Conservation (phyloP, 2,329 filamentous ascomycete genomes). For the Emergomyces africanus region DNA sequence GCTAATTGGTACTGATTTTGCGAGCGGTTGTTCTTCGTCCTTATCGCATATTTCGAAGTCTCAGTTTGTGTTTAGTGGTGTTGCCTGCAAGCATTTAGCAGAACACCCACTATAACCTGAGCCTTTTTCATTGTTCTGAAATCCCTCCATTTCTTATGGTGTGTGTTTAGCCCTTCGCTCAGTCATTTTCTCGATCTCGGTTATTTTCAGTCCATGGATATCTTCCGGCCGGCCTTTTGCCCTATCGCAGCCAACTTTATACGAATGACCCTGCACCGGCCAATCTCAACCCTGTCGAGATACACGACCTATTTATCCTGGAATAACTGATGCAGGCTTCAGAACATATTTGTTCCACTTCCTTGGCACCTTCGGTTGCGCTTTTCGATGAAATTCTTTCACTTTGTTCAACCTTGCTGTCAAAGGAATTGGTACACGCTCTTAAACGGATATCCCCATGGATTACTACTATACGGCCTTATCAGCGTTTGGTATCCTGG, state of each 20-base stretch:
- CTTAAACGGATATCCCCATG: slow-evolving; percentile 10
- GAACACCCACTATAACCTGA: slow-evolving; percentile 5
- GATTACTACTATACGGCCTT: slow-evolving; percentile 6
- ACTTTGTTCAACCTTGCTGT: background rate
- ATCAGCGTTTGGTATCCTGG: slow-evolving; percentile 5
- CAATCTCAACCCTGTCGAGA: slow-evolving; percentile 5
- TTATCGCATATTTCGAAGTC: slow-evolving; percentile 6
- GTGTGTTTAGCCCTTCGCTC: slow-evolving; percentile 6
- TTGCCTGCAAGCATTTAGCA: background rate
- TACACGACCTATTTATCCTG: slow-evolving; percentile 6
- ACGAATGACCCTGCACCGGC: background rate
- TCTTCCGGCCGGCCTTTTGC: slow-evolving; percentile 15
- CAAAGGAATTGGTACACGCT: background rate
- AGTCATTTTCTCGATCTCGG: slow-evolving; percentile 6
- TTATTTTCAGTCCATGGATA: slow-evolving; percentile 8
- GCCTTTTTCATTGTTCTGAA: slow-evolving; percentile 8
- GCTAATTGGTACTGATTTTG: slow-evolving; percentile 34
- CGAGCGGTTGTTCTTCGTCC: slow-evolving; percentile 14
- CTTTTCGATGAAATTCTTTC: slow-evolving; percentile 4
- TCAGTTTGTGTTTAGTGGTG: slow-evolving; percentile 2
- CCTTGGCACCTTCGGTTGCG: slow-evolving; percentile 7
- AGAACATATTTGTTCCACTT: slow-evolving; percentile 7
- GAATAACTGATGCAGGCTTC: slow-evolving; percentile 10
- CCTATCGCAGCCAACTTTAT: slow-evolving; percentile 7
- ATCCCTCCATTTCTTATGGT: slow-evolving; percentile 10